These are phyloP conservation scores for Backusella macrospora DNA, from an alignment of 192 early-diverging fungal genomes.

Conservation along the genomic window DNA sequence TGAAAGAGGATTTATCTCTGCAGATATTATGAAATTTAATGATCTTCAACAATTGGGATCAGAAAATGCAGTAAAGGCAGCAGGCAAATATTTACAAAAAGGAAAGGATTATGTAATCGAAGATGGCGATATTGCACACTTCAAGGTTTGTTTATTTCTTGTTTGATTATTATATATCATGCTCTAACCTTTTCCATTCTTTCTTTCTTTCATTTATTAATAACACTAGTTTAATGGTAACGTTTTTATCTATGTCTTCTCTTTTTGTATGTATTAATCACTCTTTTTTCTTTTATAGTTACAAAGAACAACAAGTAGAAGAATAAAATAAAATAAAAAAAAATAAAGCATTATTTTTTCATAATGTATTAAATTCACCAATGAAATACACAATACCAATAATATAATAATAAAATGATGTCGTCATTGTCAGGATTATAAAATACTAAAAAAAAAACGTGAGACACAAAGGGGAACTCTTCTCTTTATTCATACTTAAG, in stretches of 20 bases:
- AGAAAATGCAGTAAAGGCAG: constrained; percentile 72
- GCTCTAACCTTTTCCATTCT: background rate
- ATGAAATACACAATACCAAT: background rate
- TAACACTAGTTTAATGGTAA: background rate
- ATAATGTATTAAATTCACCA: background rate
- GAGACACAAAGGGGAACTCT: background rate
- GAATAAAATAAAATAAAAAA: background rate
- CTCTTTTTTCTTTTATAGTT: background rate
- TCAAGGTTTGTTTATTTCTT: constrained; percentile 39
- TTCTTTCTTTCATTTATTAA: background rate
- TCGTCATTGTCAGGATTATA: background rate
- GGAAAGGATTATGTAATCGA: constrained; percentile 75
- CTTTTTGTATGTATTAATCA: too few relatives aligned
- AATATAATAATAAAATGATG: background rate
- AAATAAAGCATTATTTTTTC: too few relatives aligned
- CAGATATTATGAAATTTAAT: constrained; percentile 59
- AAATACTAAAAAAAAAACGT: background rate
- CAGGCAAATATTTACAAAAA: constrained; percentile 72
- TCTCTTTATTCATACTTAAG: background rate
- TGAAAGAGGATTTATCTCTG: constrained; percentile 77
- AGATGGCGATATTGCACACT: constrained; percentile 61
- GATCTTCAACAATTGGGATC: constrained; percentile 63
- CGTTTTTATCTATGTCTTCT: background rate
- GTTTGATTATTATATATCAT: background rate
- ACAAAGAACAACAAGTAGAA: background rate